These are phyloP conservation scores for Penicillium goetzii DNA, from an alignment of 495 filamentous ascomycete genomes.

Conservation along the genomic window DNA sequence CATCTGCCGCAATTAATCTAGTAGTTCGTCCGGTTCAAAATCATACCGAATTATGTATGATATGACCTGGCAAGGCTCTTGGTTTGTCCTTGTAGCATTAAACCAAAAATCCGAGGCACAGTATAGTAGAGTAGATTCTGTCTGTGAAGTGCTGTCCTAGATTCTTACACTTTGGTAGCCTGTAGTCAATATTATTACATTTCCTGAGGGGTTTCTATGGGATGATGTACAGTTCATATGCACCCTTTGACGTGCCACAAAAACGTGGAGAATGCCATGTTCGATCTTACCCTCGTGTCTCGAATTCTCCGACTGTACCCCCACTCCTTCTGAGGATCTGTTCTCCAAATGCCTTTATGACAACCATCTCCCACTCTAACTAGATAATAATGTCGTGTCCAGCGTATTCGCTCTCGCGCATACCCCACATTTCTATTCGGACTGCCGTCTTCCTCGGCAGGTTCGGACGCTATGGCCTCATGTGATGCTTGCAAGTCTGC, in stretches of 20 bases:
- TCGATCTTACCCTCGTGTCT: neutral
- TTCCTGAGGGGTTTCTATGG: too few species aligned
- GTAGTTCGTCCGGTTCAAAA: constrained; percentile 4
- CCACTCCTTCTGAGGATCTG: neutral
- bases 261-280: neutral
- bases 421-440: neutral
- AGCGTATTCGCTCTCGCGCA: constrained; percentile 18
- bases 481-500: constrained; percentile 12
- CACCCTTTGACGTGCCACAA: neutral
- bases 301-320: neutral
- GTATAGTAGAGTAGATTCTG: too few species aligned
- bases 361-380: neutral
- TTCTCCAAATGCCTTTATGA: neutral
- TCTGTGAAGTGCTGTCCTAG: too few species aligned
- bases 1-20: constrained; percentile 12
- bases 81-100: neutral
- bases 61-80: neutral
- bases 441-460: constrained; percentile 12
- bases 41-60: neutral
- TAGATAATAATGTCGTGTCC: neutral
- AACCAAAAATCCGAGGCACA: neutral
- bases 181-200: too few species aligned
- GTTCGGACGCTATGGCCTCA: constrained; percentile 14
- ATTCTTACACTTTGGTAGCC: neutral
- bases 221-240: neutral